Evolutionary conservation across 2,329 filamentous ascomycete genomes (phyloP).

Genomic region (Karstenula rhodostoma): DNA sequence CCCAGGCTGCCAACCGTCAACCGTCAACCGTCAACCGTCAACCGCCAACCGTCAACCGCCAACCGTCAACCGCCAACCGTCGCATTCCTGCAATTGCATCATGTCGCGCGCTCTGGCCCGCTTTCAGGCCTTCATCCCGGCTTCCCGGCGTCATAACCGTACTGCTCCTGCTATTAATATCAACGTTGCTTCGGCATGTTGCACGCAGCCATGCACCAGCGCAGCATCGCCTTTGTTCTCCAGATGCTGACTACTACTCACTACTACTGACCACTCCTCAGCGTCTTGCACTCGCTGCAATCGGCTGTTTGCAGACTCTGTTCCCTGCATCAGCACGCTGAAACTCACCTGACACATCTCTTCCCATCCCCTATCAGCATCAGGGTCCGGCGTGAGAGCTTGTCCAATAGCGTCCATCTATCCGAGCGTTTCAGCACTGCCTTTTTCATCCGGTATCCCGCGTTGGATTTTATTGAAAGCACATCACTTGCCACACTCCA

Average conservation of each 20-base stretch:
- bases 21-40: no score
- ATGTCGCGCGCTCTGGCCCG: not conserved
- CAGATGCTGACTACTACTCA: not conserved
- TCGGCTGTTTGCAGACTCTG: not conserved
- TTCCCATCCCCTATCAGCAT: not conserved
- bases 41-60: no score
- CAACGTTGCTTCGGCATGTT: constrained; percentile 29
- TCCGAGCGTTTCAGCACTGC: not conserved
- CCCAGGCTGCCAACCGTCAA: no score
- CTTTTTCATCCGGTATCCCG: not conserved
- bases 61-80: constrained; percentile 12
- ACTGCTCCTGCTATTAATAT: constrained; percentile 26
- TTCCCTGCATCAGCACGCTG: not conserved
- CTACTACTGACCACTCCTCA: no score
- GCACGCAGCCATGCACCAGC: constrained; percentile 12
- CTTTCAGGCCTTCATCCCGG: constrained; percentile 11
- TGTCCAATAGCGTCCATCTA: not conserved
- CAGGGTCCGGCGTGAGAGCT: constrained; percentile 1
- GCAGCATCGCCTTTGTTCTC: not conserved
- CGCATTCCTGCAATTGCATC: constrained; percentile 2
- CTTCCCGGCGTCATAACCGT: constrained; percentile 18
- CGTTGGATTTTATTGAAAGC: not conserved
- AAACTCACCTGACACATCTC: not conserved
- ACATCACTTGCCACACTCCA: not conserved
- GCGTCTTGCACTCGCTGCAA: not conserved